Evolutionary conservation across 345 rosid genomes (phyloP).

Genomic region (Anacardium occidentale): DNA sequence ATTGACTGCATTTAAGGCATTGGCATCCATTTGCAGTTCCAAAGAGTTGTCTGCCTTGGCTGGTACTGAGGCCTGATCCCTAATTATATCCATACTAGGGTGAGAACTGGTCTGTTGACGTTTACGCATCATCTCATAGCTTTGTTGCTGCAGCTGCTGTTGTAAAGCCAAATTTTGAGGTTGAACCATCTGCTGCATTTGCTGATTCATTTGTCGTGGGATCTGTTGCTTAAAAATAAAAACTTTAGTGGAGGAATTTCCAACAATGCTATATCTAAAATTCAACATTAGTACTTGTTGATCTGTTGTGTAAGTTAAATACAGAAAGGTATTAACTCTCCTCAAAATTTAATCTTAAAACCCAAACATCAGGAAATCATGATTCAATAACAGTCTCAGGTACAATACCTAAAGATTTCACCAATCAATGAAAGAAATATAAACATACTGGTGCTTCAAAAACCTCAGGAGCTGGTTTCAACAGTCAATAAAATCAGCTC

Average conservation of each 20-base stretch:
- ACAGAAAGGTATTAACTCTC: not conserved
- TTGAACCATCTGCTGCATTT: conserved; percentile 72
- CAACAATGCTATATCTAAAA: conserved; percentile 1
- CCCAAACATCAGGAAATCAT: not conserved
- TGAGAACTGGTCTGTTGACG: conserved; percentile 58
- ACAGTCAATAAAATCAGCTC: not conserved
- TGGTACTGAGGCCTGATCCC: conserved; percentile 70
- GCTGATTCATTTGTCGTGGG: conserved; percentile 66
- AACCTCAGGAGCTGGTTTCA: not conserved
- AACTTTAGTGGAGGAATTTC: not conserved
- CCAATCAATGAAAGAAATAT: not conserved
- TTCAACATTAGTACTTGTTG: not conserved
- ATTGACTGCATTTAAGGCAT: conserved; percentile 54
- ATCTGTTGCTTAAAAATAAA: conserved; percentile 46
- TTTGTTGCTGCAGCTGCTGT: conserved; percentile 53
- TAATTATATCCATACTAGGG: conserved; percentile 65
- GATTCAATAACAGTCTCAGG: not conserved
- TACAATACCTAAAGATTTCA: not conserved
- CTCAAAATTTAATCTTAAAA: not conserved
- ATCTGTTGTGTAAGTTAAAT: not conserved
- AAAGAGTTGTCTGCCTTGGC: conserved; percentile 76
- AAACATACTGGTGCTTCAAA: not conserved
- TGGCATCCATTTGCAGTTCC: conserved; percentile 63
- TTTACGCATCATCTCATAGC: conserved; percentile 59
- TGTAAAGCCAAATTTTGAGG: conserved; percentile 49